Conservation (phyloP, 1,284 basidiomycete genomes). For the Moesziomyces antarcticus region DNA sequence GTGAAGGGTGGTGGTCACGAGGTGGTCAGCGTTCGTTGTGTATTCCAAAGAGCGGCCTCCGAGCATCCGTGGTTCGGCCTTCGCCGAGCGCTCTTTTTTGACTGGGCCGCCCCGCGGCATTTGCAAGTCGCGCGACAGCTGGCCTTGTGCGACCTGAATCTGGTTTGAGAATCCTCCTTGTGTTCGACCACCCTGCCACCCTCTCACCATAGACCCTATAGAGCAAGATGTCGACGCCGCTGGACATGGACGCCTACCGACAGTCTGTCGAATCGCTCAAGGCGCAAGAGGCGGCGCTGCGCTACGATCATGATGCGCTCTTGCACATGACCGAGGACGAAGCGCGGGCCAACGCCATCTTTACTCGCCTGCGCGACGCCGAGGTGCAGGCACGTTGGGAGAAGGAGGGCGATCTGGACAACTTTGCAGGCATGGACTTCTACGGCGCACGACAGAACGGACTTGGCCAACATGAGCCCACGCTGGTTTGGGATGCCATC, state of each 20-base stretch:
- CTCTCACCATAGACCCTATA: not conserved
- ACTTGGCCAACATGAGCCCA: constrained; percentile 14
- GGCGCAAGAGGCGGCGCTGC: constrained; percentile 20
- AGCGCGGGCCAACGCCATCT: constrained; percentile 25
- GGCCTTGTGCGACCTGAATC: no score
- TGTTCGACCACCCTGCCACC: no score
- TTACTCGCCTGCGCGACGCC: constrained; percentile 20
- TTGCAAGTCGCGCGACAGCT: not conserved
- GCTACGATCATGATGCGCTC: constrained; percentile 45
- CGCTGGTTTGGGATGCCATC: constrained; percentile 30
- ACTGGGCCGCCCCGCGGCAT: not conserved
- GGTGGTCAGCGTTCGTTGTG: no score
- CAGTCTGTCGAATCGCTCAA: constrained; percentile 28
- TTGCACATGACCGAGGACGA: constrained; percentile 19
- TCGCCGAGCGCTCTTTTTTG: not conserved
- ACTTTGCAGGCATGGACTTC: constrained; percentile 46
- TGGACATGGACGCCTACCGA: constrained; percentile 10
- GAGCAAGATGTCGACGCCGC: constrained; percentile 1
- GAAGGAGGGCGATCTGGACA: constrained; percentile 29
- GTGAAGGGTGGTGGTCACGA: not conserved
- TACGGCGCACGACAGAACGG: constrained; percentile 33
- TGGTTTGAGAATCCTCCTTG: no score
- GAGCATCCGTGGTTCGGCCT: not conserved
- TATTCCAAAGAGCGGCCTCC: not conserved
- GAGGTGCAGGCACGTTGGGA: constrained; percentile 34